Base-by-base conservation (phyloP, 129 eudicot species). In the Erigeron canadensis region DNA sequence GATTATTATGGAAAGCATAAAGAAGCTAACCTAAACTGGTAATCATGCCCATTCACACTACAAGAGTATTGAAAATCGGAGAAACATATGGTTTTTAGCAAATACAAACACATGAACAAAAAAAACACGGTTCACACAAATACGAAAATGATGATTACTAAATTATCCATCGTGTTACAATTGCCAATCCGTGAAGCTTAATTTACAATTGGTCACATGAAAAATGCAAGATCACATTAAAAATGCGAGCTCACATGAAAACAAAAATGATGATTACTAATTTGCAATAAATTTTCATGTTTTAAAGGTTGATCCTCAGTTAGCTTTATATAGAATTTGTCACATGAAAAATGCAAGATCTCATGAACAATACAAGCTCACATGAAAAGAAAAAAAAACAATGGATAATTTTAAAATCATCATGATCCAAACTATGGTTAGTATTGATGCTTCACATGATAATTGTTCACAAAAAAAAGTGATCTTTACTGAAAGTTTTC, bases 251-350 rank as follows among this genome's bases (percentile, higher is more conserved):
- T 9, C 40, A 57, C 6, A 22, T 3, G 1, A 3, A 57, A 34
- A 60, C 43, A 60, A 60, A 60, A 60, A 12, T 28, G 21, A 61
- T 61, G 44, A 43, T 60, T 60, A 60, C 66, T 15, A 7, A n/a
- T n/a, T n/a, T n/a, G n/a, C n/a, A n/a, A 45, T 2, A 23, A 23
- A 1, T 1, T 23, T 23, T 23, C 34, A 23, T 23, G 34, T 23
- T 23, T 23, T 23, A 23, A 23, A 23, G 34, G 34, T 23, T 1
- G 34, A 23, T 23, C 2, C 34, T 23, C 34, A 1, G 34, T 23
- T 1, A 23, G 34, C 1, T 23, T 23, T 23, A 23, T 23, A 1
- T 23, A 23, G 34, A 23, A 23, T 46, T 46, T 15, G 0, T 46
- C 51, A 11, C 51, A 46, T 8, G 62, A 54, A 9, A 7, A 18